Percentiles rank a stretch among this genome's conserved stretches.
phyloP scores from a whole-genome alignment of 2,329 filamentous ascomycete genomes.

The Clarireedia paspali region DNA sequence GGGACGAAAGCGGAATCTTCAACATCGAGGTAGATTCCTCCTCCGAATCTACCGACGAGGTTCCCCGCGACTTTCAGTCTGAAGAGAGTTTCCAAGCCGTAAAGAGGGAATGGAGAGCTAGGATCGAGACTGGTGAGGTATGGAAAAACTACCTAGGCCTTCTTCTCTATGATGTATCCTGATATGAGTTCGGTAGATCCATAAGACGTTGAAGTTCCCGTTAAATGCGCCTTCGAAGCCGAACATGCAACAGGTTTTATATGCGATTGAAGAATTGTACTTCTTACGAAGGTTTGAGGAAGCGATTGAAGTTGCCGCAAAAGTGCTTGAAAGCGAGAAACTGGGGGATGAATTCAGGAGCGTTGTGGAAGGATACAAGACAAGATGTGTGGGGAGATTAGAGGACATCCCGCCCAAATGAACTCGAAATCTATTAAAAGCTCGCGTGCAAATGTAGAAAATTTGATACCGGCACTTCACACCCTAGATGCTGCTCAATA shows the following conservation, averaged over 20 bases:
- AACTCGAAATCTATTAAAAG: too few species aligned
- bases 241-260: constrained; percentile 25
- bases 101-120: constrained; percentile 22
- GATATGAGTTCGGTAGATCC: constrained; percentile 15
- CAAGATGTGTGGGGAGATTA: constrained; percentile 15
- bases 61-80: constrained; percentile 28
- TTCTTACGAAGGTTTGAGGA: constrained; percentile 25
- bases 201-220: constrained; percentile 21
- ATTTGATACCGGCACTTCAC: neutral
- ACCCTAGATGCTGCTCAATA: too few species aligned
- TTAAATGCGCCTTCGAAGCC: constrained; percentile 24
- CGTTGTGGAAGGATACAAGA: constrained; percentile 19
- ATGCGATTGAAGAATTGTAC: constrained; percentile 30
- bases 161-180: neutral
- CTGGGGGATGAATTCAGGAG: constrained; percentile 20
- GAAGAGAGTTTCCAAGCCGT: constrained; percentile 24
- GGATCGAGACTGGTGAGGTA: constrained; percentile 26
- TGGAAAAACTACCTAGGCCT: neutral
- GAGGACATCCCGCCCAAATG: neutral
- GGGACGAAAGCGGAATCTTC: constrained; percentile 27
- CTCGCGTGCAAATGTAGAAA: too few species aligned
- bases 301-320: constrained; percentile 15
- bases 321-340: constrained; percentile 16
- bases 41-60: constrained; percentile 22
- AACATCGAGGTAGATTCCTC: constrained; percentile 37